Evolutionary conservation across 1,284 basidiomycete species (phyloP).

Genomic region (Apiotrichum sp.): DNA sequence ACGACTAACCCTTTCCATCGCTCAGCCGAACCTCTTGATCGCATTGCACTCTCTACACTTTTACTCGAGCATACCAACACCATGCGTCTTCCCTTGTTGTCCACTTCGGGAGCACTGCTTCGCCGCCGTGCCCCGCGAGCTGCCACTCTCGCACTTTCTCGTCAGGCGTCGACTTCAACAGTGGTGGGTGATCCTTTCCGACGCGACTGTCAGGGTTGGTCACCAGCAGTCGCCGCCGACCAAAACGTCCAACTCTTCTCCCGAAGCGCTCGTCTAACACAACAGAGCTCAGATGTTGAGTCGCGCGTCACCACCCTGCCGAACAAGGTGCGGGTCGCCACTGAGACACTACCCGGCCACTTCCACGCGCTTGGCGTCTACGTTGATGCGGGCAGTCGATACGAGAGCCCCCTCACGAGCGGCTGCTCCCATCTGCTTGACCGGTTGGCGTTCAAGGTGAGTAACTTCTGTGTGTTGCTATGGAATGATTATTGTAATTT

Average conservation of each 20-base stretch:
- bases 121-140: background rate
- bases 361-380: constrained; percentile 92
- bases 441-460: constrained; percentile 92
- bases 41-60: background rate
- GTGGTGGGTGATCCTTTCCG: background rate
- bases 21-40: background rate
- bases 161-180: constrained; percentile 5
- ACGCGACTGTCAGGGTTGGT: too few relatives aligned
- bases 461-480: constrained; percentile 17
- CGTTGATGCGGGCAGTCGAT: constrained; percentile 88
- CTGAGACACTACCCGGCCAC: constrained; percentile 84
- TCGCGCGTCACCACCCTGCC: constrained; percentile 68
- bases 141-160: background rate
- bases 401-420: constrained; percentile 67
- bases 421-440: constrained; percentile 91
- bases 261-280: too few relatives aligned
- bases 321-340: constrained; percentile 87
- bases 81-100: constrained; percentile 12
- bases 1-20: background rate
- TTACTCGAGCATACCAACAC: background rate
- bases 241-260: too few relatives aligned
- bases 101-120: constrained; percentile 6
- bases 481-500: background rate
- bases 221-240: too few relatives aligned
- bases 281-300: background rate